phyloP scores from a whole-genome alignment of 495 filamentous ascomycete genomes.

The Neurospora sp. region DNA sequence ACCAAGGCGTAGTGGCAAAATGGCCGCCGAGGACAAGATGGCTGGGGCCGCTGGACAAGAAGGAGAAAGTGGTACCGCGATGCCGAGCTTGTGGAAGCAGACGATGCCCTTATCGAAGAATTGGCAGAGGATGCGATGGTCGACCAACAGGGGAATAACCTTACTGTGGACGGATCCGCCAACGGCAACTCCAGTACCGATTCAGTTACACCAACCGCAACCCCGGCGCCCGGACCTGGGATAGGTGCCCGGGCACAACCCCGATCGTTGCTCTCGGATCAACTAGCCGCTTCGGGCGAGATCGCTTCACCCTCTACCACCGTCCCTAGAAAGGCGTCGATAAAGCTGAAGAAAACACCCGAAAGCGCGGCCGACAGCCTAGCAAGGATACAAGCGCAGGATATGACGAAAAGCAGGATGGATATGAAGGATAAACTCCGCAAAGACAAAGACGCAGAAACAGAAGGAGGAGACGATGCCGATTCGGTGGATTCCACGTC shows the following conservation, averaged over 20 bases:
- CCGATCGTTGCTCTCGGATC: not conserved
- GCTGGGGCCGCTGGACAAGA: slow-evolving; percentile 92
- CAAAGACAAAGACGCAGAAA: slow-evolving; percentile 2
- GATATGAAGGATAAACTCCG: not conserved
- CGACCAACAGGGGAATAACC: slow-evolving; percentile 4
- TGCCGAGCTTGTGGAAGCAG: slow-evolving; percentile 81
- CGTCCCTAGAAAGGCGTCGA: not conserved
- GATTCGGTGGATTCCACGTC: slow-evolving; percentile 23
- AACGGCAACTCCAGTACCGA: slow-evolving; percentile 12
- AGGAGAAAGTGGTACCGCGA: slow-evolving; percentile 93
- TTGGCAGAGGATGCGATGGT: slow-evolving; percentile 24
- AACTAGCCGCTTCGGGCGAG: not conserved
- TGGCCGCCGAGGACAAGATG: slow-evolving; percentile 75
- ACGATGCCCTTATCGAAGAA: slow-evolving; percentile 30
- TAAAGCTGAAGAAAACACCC: not conserved
- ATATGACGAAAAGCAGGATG: not conserved
- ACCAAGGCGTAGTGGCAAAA: slow-evolving; percentile 65
- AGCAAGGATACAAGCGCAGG: not conserved
- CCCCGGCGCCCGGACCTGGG: not conserved
- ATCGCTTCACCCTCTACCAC: not conserved
- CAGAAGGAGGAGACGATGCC: slow-evolving; percentile 12
- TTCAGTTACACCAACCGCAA: slow-evolving; percentile 6
- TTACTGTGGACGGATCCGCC: slow-evolving; percentile 10
- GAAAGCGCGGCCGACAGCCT: not conserved
- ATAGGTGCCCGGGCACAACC: not conserved